Base-by-base conservation (phyloP, 1,284 basidiomycete genomes). In the Quambalaria eucalypti region DNA sequence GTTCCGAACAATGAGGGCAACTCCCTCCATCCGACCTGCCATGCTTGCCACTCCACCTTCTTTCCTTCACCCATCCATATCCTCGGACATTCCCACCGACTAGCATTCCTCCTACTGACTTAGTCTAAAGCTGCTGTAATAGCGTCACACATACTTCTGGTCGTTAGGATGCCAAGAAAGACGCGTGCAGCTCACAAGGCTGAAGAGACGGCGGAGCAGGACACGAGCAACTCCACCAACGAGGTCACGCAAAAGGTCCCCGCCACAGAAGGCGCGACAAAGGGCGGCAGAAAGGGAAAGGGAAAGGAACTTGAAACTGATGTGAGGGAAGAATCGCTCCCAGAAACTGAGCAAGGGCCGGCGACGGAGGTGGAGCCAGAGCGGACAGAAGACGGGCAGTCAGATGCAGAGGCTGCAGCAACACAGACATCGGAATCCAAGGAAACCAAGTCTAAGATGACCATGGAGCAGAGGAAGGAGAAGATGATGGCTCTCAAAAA, bases 401-500 rank as follows among this genome's bases (percentile, higher is more conserved):
- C 33, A 46, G 28, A 31, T 39, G 23, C 38, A 19, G 23, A 19
- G 44, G 38, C 36, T n/a, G 36, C 36, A 16, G 46, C 36, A 21
- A 30, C 31, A 48, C 21, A 19, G 46, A 38, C 12, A 16, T 16
- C 26, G 19, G 5, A 21, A 28, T 28, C 12, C 23, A 19, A 10
- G 14, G 38, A 40, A 19, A 10, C 9, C 14, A 21, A 7, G 5
- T 6, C 14, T 6, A 47, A 33, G 33, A 57, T 81, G 69, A 82
- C 82, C 0, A 80, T 87, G 80, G 84, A 87, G 61, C 86, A 86
- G 62, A 79, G 88, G 52, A 84, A 84, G 74, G 83, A 82, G 26
- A 91, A 87, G 78, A 78, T 92, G 76, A 84, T 84, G 33, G 79
- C 84, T 62, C 79, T 93, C 19, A 80, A 87, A 51, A 80, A 83